Evolutionary conservation across 441 rosid genomes (phyloP).

Genomic region (Pelargonium fulgidum): DNA sequence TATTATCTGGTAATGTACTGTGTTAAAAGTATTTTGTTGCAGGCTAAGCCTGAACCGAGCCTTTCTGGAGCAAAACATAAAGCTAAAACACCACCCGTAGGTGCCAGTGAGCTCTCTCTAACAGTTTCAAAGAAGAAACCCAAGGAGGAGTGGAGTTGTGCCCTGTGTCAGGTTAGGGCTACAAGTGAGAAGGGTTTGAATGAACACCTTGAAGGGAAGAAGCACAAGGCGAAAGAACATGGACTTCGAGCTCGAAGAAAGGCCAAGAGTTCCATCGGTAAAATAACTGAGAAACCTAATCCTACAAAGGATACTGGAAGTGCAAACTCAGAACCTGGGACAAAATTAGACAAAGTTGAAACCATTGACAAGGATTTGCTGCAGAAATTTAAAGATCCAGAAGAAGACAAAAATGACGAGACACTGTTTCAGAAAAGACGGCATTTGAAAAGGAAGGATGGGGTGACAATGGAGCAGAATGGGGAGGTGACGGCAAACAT

Average conservation of each 20-base stretch:
- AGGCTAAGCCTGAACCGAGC: conserved; percentile 45
- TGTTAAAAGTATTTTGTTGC: conserved; percentile 27
- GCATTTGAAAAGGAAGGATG: background rate
- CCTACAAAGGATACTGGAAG: background rate
- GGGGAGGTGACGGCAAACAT: conserved; percentile 14
- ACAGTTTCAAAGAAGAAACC: conserved; percentile 25
- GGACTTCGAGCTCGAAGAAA: conserved; percentile 22
- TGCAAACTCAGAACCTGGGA: conserved; percentile 5
- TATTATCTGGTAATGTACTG: conserved; percentile 17
- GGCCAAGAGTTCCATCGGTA: conserved; percentile 14
- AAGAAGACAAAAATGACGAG: conserved; percentile 10
- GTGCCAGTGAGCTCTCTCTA: conserved; percentile 16
- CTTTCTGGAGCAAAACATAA: conserved; percentile 35
- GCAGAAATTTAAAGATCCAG: conserved; percentile 10
- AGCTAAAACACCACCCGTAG: conserved; percentile 13
- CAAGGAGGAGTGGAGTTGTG: conserved; percentile 44
- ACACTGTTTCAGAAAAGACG: conserved; percentile 4
- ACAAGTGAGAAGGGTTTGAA: conserved; percentile 36
- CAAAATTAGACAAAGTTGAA: background rate
- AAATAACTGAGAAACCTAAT: conserved; percentile 14
- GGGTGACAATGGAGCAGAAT: background rate
- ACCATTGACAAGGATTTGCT: conserved; percentile 1
- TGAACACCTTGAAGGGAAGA: conserved; percentile 38
- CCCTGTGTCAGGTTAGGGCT: conserved; percentile 37
- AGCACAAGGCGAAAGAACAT: conserved; percentile 37